phyloP scores from a whole-genome alignment of 1,284 basidiomycete genomes.

The Sporisorium exsertum region DNA sequence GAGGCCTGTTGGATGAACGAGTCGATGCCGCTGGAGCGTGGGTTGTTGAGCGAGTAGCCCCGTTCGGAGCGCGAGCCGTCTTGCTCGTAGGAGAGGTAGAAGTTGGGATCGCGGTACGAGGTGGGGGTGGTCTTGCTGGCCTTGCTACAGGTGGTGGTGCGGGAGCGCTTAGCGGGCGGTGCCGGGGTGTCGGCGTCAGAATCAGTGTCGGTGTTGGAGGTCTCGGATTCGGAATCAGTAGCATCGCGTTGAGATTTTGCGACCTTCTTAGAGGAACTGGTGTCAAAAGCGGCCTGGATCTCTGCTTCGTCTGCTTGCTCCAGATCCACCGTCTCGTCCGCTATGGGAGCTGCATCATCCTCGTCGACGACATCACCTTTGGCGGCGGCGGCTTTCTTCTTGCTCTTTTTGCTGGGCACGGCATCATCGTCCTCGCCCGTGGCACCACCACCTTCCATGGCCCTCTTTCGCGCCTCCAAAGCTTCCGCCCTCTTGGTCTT shows the following conservation, averaged over 20 bases:
- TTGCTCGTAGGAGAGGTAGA: conserved; percentile 91
- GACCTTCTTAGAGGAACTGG: conserved; percentile 10
- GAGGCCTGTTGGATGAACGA: conserved; percentile 87
- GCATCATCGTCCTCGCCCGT: conserved; percentile 18
- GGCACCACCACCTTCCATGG: conserved; percentile 36
- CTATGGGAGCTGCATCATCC: conserved; percentile 20
- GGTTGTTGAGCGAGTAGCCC: conserved; percentile 72
- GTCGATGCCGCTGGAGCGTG: conserved; percentile 74
- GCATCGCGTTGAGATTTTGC: background rate
- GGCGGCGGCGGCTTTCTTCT: conserved; percentile 46
- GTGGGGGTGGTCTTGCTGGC: conserved; percentile 38
- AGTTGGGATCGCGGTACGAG: conserved; percentile 82
- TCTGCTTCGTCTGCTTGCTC: conserved; percentile 74
- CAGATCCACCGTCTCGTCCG: conserved; percentile 70
- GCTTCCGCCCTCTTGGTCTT: conserved; percentile 70
- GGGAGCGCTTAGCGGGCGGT: conserved; percentile 40
- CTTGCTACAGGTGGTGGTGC: conserved; percentile 2
- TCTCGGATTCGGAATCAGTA: conserved; percentile 39
- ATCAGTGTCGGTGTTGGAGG: conserved; percentile 72
- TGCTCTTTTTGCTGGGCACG: conserved; percentile 8
- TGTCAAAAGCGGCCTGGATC: conserved; percentile 53
- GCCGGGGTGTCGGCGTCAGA: conserved; percentile 68
- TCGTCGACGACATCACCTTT: conserved; percentile 65
- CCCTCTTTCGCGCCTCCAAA: conserved; percentile 62
- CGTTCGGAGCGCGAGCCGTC: conserved; percentile 86